Evolutionary conservation across 1,284 basidiomycete genomes (phyloP), one percentile per base, ranked within the genome.

Genomic region (Termitomyces sp.): DNA sequence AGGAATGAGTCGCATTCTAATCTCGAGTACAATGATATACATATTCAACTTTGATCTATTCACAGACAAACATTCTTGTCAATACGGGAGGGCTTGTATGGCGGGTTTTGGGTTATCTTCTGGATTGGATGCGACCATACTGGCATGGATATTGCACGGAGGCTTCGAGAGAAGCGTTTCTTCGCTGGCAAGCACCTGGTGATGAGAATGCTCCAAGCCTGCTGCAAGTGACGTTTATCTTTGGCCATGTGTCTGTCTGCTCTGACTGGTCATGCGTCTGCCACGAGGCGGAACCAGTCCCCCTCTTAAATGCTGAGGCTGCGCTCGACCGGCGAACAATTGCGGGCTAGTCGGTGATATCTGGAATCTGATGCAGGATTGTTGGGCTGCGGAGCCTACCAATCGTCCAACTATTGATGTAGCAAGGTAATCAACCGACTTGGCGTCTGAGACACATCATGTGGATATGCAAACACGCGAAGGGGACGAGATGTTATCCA

Each of bases 61-160:
- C 11, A 14, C 39, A 63, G 62, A 52, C 50, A n/a, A 62, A 62
- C 31, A 56, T 63, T 18, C 49, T 63, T 2, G 49, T 11, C 21
- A 41, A 7, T 44, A 49, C 3, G 50, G 54, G 7, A 49, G 52
- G 13, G 62, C 62, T 11, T 52, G 56, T 43, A 38, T 62, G 5
- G 54, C 57, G 11, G 60, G 60, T 41, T 63, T 60, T 37, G 61
- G 58, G 3, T 38, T 63, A 6, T 41, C 54, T 7, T 33, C 41
- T 5, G 37, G 52, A n/a, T 33, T 30, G 2, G 50, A 49, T 35
- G 21, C 28, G 3, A 34, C 45, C 13, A 52, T 49, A n/a, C 14
- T 46, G 3, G 19, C 21, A 19, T 46, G 37, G 47, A 44, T 46
- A 18, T 49, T 50, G 1, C 8, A 52, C 30, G 1, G 45, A 19